Percentiles rank a stretch among this genome's conserved stretches.
Conservation (phyloP, 495 filamentous ascomycete genomes). For the Articulospora tetracladia region DNA sequence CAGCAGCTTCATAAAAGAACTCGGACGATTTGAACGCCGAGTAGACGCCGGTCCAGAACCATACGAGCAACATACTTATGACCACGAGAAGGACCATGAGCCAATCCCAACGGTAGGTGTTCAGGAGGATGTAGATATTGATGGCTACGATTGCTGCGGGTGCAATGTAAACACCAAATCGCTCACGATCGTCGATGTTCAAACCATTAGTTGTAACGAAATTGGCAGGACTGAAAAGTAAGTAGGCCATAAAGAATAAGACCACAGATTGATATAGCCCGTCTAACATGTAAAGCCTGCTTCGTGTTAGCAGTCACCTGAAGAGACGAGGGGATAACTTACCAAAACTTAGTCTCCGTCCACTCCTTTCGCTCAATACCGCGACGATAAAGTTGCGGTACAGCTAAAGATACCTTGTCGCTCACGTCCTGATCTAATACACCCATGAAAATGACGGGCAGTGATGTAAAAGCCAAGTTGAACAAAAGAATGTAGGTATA, state of each 20-base stretch:
- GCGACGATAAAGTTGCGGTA: slow-evolving; percentile 91
- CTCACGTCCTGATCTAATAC: slow-evolving; percentile 97
- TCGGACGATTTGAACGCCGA: slow-evolving; percentile 61
- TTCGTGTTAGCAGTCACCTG: slow-evolving; percentile 27
- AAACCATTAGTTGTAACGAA: slow-evolving; percentile 67
- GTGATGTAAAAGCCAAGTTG: slow-evolving; percentile 95
- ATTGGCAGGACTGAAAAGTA: slow-evolving; percentile 64
- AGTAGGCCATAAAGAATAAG: slow-evolving; percentile 87
- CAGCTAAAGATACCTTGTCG: slow-evolving; percentile 88
- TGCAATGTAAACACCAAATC: slow-evolving; percentile 81
- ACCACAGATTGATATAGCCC: slow-evolving; percentile 93
- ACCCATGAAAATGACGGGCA: slow-evolving; percentile 94
- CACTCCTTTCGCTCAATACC: slow-evolving; percentile 97
- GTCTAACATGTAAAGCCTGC: slow-evolving; percentile 90
- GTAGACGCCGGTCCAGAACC: slow-evolving; percentile 95
- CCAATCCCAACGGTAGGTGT: slow-evolving; percentile 98
- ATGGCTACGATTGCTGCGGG: slow-evolving; percentile 77
- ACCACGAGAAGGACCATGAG: slow-evolving; percentile 74
- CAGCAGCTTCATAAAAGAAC: slow-evolving; percentile 73
- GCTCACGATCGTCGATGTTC: slow-evolving; percentile 67
- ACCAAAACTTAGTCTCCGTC: slow-evolving; percentile 98
- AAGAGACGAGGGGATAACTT: slow-evolving; percentile 26
- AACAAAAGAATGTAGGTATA: slow-evolving; percentile 96
- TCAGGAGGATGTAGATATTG: slow-evolving; percentile 92
- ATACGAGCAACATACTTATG: slow-evolving; percentile 83